phyloP scores from a whole-genome alignment of 2,329 filamentous ascomycete species.

The Emmonsia crescens region DNA sequence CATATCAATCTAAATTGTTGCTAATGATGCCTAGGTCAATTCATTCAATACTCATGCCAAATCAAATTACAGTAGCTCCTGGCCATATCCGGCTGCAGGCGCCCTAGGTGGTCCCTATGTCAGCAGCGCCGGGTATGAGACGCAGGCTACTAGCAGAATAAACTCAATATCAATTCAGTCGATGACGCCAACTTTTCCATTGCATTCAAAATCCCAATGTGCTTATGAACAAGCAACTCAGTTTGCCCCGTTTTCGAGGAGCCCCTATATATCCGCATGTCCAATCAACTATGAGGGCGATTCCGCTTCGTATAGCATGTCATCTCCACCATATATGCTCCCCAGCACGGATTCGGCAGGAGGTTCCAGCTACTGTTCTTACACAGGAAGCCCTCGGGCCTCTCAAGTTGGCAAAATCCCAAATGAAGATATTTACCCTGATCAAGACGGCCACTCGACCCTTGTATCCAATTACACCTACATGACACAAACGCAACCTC shows the following conservation, averaged over 20 bases:
- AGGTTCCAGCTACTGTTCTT: slow-evolving; percentile 18
- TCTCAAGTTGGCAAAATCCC: slow-evolving; percentile 15
- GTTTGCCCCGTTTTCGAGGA: slow-evolving; percentile 1
- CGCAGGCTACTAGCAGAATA: slow-evolving; percentile 1
- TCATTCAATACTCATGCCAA: slow-evolving; percentile 21
- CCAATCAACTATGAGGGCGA: slow-evolving; percentile 27
- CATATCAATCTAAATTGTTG: neutral
- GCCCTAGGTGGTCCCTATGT: slow-evolving; percentile 12
- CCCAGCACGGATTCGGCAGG: slow-evolving; percentile 21
- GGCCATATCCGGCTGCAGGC: slow-evolving; percentile 20
- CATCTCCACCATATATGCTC: slow-evolving; percentile 27
- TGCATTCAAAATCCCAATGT: slow-evolving; percentile 4
- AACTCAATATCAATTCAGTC: slow-evolving; percentile 5
- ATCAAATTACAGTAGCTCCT: slow-evolving; percentile 13
- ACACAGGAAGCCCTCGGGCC: slow-evolving; percentile 20
- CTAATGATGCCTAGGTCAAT: slow-evolving; percentile 21
- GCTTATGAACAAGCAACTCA: slow-evolving; percentile 6
- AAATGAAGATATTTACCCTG: slow-evolving; percentile 20
- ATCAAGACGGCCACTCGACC: slow-evolving; percentile 18
- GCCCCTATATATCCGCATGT: slow-evolving; percentile 16
- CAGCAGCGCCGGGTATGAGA: slow-evolving; percentile 1
- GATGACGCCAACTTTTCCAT: neutral
- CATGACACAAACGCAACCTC: slow-evolving; percentile 19
- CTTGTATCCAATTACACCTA: slow-evolving; percentile 22
- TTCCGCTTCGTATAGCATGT: slow-evolving; percentile 22